Conservation (phyloP, 352 stramenopile species). For the Thraustochytrium sp. region DNA sequence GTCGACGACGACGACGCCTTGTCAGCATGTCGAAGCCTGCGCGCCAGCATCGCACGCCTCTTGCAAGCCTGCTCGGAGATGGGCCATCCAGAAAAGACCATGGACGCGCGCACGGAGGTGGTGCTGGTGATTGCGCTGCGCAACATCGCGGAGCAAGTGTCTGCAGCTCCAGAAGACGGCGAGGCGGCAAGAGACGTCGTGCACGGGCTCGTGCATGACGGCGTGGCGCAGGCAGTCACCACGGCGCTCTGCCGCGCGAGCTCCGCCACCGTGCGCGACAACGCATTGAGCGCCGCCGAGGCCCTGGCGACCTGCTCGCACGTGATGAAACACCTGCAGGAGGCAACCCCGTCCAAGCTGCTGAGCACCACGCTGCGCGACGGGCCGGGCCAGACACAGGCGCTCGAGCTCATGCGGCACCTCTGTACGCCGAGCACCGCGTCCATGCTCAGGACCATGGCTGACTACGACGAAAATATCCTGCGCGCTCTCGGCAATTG, state of each 20-base stretch:
- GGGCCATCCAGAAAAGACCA: not conserved
- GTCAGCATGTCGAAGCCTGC: not conserved
- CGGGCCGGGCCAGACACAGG: no score
- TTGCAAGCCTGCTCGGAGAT: not conserved
- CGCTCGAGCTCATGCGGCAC: no score
- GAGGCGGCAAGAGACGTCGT: not conserved
- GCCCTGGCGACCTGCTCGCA: no score
- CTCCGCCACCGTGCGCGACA: not conserved
- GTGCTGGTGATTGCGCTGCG: not conserved
- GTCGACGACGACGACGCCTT: conserved; percentile 1
- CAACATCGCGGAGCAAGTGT: not conserved
- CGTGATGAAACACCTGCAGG: no score
- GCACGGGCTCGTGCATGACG: not conserved
- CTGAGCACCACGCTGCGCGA: no score
- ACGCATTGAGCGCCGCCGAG: not conserved
- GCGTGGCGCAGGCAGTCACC: not conserved
- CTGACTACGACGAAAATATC: no score
- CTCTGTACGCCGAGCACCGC: no score
- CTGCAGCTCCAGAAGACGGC: not conserved
- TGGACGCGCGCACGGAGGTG: not conserved
- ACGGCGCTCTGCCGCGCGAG: not conserved
- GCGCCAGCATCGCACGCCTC: not conserved
- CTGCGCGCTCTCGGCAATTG: not conserved
- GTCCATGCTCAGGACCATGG: no score
- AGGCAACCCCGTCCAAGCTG: no score